Evolutionary conservation across 805 yeast species (phyloP), one percentile per base, ranked within the genome.

Genomic region (Nakazawaea wyomingensis): DNA sequence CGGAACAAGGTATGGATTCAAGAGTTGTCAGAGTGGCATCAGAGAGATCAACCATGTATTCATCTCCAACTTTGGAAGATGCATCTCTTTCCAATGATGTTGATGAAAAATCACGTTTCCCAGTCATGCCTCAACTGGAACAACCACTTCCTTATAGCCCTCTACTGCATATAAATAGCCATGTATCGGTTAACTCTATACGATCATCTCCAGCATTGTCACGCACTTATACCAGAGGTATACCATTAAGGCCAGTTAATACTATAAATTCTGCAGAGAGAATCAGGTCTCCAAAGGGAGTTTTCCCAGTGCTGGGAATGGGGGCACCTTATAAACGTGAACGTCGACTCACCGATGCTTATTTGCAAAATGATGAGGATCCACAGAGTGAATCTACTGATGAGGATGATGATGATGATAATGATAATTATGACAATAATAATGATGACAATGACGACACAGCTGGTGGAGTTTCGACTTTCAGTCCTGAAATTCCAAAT

Each of bases 231-330:
- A 18, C 43, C 13, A 19, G 21, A 11, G 20, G 34, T 31, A 9
- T 21, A 8, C 16, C 30, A 22, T 30, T 44, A 21, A 22, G 44
- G 28, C 36, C 22, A 2, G 29, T 37, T 4, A 32, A 22, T 16
- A 27, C 46, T 10, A 34, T 36, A 32, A 38, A 34, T 20, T 39
- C 45, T 17, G 37, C 40, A 8, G 41, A 37, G 24, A 14, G 39
- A 22, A 41, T 61, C 5, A 61, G 76, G 48, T 81, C 89, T 1
- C 95, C 91, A 3, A 76, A 76, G 20, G 87, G 87, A 47, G 89
- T 84, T 1, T 85, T 84, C 61, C 93, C 95, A 0, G 90, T 85
- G 2, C 68, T 69, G 51, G 91, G 86, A 1, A 83, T 85, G 91
- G 89, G 86, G 1, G 69, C 66, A 9, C 84, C 91, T 3, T 57